Conservation (phyloP, 208 protist species). For the Tritrichomonas musculus region DNA sequence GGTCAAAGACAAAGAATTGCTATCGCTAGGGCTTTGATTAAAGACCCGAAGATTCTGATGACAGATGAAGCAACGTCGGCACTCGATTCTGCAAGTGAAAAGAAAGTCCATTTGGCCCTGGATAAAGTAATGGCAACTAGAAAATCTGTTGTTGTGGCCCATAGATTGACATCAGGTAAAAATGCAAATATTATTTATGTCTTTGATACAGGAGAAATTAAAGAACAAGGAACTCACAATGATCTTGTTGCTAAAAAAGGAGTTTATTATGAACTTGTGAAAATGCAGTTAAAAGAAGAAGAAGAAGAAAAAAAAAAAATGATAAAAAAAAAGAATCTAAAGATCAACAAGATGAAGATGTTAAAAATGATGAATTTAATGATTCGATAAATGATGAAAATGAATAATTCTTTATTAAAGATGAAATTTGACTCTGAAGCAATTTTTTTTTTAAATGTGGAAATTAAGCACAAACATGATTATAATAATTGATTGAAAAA, state of each 20-base stretch:
- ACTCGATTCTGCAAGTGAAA: slow-evolving; percentile 71
- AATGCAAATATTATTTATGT: slow-evolving; percentile 52
- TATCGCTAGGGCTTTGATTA: slow-evolving; percentile 16
- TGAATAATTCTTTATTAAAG: too few species aligned
- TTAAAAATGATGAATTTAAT: too few species aligned
- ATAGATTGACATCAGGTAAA: slow-evolving; percentile 70
- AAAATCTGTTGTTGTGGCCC: slow-evolving; percentile 76
- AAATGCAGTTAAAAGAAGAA: neutral
- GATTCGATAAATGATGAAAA: too few species aligned
- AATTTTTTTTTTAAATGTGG: too few species aligned
- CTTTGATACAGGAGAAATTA: slow-evolving; percentile 18
- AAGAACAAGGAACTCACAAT: neutral
- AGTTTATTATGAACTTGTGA: neutral
- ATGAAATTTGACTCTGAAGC: too few species aligned
- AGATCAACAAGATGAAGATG: neutral
- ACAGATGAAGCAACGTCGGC: slow-evolving; percentile 60
- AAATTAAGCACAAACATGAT: too few species aligned
- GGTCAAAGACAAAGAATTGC: slow-evolving; percentile 48
- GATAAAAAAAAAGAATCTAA: neutral
- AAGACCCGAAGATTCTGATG: slow-evolving; percentile 10
- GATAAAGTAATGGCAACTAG: slow-evolving; percentile 63
- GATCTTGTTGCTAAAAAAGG: neutral
- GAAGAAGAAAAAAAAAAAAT: neutral
- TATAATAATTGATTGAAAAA: too few species aligned
- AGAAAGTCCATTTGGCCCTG: slow-evolving; percentile 67